Evolutionary conservation across 306 rosid species (phyloP), one percentile per base, ranked within the genome.

Genomic region (Cicer chorassanicum): DNA sequence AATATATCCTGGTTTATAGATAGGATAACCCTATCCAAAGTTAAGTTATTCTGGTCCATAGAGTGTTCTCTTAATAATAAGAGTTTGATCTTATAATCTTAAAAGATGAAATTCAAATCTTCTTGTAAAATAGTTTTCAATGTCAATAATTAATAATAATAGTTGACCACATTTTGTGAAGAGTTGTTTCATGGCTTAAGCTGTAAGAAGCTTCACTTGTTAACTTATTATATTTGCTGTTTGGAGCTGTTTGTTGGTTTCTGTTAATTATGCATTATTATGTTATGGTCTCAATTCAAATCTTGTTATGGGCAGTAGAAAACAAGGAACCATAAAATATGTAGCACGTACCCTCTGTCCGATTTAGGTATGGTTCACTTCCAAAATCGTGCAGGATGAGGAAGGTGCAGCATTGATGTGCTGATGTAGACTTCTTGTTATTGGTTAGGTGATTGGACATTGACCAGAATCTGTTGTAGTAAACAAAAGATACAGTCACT

Each of bases 141-240:
- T 29, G 36, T 29, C 36, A 29, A 3, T 29, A 29, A 29, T 29
- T 29, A 29, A 29, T 29, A 29, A 29, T 29, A 29, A 29, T 29
- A 29, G 5, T 4, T 29, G 0, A 4, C 36, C 5, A 4, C 36
- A 29, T 29, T 29, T 29, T 29, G 36, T 29, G 36, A 29, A 29
- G 36, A 29, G 36, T 2, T 29, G 36, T 29, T 29, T 29, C 5
- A 29, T 29, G 36, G 36, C 3, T 29, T 36, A 54, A 54, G 65
- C 63, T 51, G 18, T 6, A 51, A 2, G 76, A 72, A 72, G 42
- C 54, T 71, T 71, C 51, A 55, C 55, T 19, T 71, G 12, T 60
- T 10, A 60, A 45, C 69, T 24, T 57, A 11, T 24, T 8, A 57
- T 16, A 9, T 5, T 48, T 57, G 7, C 40, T 6, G 5, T 11